Evolutionary conservation across 768 basidiomycete genomes (phyloP).

Genomic region (Gautieria morchelliformis): DNA sequence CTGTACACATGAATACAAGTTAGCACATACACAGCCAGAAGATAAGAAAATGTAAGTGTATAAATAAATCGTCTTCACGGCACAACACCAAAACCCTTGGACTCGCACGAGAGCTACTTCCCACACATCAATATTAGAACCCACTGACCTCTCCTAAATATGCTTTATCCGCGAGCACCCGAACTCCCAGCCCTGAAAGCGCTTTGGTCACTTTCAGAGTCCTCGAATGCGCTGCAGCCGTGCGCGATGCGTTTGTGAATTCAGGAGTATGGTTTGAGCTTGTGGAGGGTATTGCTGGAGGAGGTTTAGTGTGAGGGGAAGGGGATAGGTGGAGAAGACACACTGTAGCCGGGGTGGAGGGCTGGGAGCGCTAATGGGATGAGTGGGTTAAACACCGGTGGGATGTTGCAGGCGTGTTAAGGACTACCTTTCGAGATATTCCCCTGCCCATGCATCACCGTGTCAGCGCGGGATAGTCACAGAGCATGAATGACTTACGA

Average conservation of each 20-base stretch:
- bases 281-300: slow-evolving; percentile 63
- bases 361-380: slow-evolving; percentile 43
- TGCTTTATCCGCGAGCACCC: slow-evolving; percentile 55
- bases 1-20: too few species aligned
- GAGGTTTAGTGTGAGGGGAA: too few species aligned
- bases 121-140: not conserved
- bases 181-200: slow-evolving; percentile 58
- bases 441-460: slow-evolving; percentile 33
- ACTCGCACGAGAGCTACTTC: too few species aligned
- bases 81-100: too few species aligned
- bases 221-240: slow-evolving; percentile 50
- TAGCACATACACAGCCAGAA: too few species aligned
- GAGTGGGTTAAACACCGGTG: not conserved
- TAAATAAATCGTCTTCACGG: too few species aligned
- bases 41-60: too few species aligned
- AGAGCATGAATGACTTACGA: slow-evolving; percentile 44
- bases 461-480: not conserved
- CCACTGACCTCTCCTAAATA: slow-evolving; percentile 47
- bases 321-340: not conserved
- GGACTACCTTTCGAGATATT: slow-evolving; percentile 65
- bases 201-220: slow-evolving; percentile 61
- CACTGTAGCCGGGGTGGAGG: slow-evolving; percentile 67
- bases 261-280: slow-evolving; percentile 61
- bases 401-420: too few species aligned
- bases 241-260: slow-evolving; percentile 59